Evolutionary conservation across 2,329 filamentous ascomycete species (phyloP).

Genomic region (Colletotrichum sp.): DNA sequence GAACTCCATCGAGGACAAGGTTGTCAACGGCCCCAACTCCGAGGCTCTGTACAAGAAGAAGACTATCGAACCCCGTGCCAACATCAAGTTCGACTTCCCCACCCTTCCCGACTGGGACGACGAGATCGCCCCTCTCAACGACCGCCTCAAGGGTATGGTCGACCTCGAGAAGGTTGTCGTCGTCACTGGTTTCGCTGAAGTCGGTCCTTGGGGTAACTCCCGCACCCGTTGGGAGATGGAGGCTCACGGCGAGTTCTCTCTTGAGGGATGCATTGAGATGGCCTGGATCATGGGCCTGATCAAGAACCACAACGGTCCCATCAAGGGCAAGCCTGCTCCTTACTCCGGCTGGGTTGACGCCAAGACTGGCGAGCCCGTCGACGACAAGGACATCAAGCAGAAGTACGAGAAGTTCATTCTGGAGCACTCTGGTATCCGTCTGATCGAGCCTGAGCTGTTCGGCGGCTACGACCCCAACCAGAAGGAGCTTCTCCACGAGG

Average conservation of each 20-base stretch:
- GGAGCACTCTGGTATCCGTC: conserved; percentile 94
- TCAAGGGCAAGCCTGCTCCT: conserved; percentile 81
- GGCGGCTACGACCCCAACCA: conserved; percentile 96
- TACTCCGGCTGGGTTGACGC: conserved; percentile 97
- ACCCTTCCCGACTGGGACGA: conserved; percentile 87
- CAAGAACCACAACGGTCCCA: conserved; percentile 94
- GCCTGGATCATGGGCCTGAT: conserved; percentile 99
- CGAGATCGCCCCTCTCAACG: conserved; percentile 88
- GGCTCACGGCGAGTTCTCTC: conserved; percentile 92
- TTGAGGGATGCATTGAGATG: conserved; percentile 99
- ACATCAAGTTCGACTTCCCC: conserved; percentile 98
- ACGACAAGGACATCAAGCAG: conserved; percentile 96
- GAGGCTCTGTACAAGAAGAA: conserved; percentile 96
- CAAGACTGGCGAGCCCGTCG: conserved; percentile 93
- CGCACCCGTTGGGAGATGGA: conserved; percentile 99
- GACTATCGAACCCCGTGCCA: conserved; percentile 89
- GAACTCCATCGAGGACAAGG: conserved; percentile 94
- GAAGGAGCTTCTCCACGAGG: conserved; percentile 97
- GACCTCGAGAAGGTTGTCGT: conserved; percentile 98
- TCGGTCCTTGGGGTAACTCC: conserved; percentile 98
- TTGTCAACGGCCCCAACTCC: conserved; percentile 92
- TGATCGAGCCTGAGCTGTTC: conserved; percentile 97
- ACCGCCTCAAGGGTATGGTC: conserved; percentile 94
- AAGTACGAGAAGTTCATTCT: conserved; percentile 98
- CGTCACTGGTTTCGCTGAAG: conserved; percentile 93